phyloP scores from a whole-genome alignment of 2,329 filamentous ascomycete species.

The Xylariales sp. region DNA sequence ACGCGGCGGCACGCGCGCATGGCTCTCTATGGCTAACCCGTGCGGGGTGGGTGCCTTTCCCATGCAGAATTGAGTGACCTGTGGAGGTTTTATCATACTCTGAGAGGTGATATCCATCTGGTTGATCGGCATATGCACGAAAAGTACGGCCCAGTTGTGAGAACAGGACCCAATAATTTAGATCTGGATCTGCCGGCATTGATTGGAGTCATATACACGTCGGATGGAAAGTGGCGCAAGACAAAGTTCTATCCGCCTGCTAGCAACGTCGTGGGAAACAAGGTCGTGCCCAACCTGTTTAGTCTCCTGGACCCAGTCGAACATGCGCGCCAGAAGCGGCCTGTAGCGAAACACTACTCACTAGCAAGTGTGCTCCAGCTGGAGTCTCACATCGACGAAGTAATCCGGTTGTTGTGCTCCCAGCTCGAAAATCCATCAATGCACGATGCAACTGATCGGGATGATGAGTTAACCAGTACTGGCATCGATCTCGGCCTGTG shows the following conservation, averaged over 20 bases:
- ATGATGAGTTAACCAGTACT: too few relatives aligned
- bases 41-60: too few relatives aligned
- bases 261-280: constrained; percentile 27
- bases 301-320: constrained; percentile 25
- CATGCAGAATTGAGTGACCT: not conserved
- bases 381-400: constrained; percentile 25
- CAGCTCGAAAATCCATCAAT: too few relatives aligned
- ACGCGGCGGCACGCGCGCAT: not conserved
- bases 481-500: too few relatives aligned
- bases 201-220: not conserved
- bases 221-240: constrained; percentile 15
- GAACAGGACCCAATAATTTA: not conserved
- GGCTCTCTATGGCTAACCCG: too few relatives aligned
- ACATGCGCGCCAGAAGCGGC: constrained; percentile 30
- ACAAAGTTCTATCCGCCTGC: constrained; percentile 32
- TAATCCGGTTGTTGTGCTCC: too few relatives aligned
- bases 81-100: not conserved
- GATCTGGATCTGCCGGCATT: not conserved
- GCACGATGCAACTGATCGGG: too few relatives aligned
- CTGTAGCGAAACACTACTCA: constrained; percentile 31
- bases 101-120: not conserved
- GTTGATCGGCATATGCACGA: not conserved
- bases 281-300: constrained; percentile 33
- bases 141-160: constrained; percentile 1
- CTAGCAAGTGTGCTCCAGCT: constrained; percentile 18